Base-by-base conservation (phyloP, 352 stramenopile species). In the Phytopythium ostracodes region DNA sequence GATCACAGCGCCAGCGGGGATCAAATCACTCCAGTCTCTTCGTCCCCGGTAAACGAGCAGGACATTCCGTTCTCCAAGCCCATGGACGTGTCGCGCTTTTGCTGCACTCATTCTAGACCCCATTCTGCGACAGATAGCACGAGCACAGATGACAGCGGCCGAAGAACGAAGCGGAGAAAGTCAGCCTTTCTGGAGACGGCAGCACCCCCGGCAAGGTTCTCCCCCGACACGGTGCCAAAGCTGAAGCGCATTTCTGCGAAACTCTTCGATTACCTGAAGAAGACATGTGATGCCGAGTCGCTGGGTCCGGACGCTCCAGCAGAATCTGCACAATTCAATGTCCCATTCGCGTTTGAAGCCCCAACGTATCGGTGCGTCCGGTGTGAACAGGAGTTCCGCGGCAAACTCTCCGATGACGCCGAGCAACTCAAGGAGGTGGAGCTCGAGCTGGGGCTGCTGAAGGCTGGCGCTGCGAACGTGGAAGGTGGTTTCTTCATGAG, bases 171-270 rank as follows among this genome's bases (percentile, higher is more conserved):
- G 20, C 38, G n/a, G 15, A 56, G 59, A n/a, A 36, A 17, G 2
- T 31, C 47, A 3, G 24, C 3, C 25, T 7, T 20, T 27, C 15
- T 8, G 1, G 47, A 22, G 10, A 24, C 20, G 20, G n/a, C 8
- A 29, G 36, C 25, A 24, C 25, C 33, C 27, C 59, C 66, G 22
- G 60, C 73, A 33, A 59, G 67, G 0, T 91, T 92, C 38, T 71
- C 74, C 9, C 84, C 84, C 11, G 78, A 87, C 2, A 82, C 68
- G 54, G 69, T 75, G 2, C 59, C 56, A 6, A 82, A 76, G 33
- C 49, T 92, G 27, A 92, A 92, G 60, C 76, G 81, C 20, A 72
- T 91, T 42, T 92, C 77, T 40, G 72, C 60, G 5, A 67, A 66
- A 14, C 53, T 91, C 12, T 89, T 78, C 59, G 31, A 70, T 18